Evolutionary conservation across 345 rosid species (phyloP).

Genomic region (Corchorus capsularis): DNA sequence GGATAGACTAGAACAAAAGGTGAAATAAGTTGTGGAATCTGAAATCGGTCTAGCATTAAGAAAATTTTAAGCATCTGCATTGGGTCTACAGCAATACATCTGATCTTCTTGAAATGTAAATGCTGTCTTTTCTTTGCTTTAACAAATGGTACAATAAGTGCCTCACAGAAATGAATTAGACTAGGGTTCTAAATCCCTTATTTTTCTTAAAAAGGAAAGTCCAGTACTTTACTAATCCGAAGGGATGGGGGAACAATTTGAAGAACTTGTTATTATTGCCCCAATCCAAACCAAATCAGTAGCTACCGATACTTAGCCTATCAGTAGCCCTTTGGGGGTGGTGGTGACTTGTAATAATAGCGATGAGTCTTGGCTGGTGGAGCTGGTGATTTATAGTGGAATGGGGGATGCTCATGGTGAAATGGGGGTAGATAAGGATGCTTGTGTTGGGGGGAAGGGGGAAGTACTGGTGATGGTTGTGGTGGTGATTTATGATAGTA

Average conservation of each 20-base stretch:
- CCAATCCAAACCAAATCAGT: not conserved
- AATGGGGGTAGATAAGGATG: conserved; percentile 24
- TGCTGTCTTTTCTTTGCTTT: too few species aligned
- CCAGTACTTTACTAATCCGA: too few species aligned
- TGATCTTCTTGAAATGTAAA: not conserved
- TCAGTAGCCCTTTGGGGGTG: not conserved
- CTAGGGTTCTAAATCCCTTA: not conserved
- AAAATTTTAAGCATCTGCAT: not conserved
- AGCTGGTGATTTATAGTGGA: conserved; percentile 20
- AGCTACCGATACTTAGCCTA: not conserved
- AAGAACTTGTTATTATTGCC: not conserved
- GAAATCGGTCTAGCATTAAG: too few species aligned
- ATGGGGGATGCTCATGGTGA: conserved; percentile 1
- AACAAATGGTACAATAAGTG: not conserved
- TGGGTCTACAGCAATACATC: not conserved
- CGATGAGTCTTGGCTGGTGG: conserved; percentile 21
- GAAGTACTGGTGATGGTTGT: not conserved
- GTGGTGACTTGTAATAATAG: conserved; percentile 24
- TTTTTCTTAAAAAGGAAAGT: too few species aligned
- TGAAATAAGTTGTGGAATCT: too few species aligned
- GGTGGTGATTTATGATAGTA: not conserved
- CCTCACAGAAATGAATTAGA: not conserved
- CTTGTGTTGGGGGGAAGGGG: not conserved
- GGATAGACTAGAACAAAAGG: too few species aligned
- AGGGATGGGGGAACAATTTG: not conserved